These are phyloP conservation scores for Colletotrichum camelliae DNA, from an alignment of 2,329 filamentous ascomycete genomes.

Conservation along the genomic window DNA sequence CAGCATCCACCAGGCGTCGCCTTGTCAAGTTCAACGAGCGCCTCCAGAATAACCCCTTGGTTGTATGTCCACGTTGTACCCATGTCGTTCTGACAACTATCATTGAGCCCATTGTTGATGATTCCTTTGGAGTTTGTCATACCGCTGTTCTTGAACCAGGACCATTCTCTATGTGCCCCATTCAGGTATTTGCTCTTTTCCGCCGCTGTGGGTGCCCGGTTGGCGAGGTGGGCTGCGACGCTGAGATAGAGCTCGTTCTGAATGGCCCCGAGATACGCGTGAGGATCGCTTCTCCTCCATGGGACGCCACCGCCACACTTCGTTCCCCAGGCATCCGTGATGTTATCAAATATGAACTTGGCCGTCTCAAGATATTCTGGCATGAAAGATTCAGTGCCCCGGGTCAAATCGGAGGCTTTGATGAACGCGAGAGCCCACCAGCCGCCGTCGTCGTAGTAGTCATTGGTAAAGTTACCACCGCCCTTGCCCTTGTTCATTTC, in stretches of 20 bases:
- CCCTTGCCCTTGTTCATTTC: neutral
- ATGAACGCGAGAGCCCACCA: neutral
- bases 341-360: neutral
- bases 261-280: neutral
- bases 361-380: neutral
- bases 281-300: neutral
- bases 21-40: neutral
- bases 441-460: neutral
- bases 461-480: neutral
- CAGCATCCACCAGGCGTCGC: neutral
- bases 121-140: neutral
- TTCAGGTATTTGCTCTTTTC: neutral
- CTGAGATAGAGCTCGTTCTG: neutral
- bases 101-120: neutral
- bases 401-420: neutral
- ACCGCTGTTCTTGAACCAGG: neutral
- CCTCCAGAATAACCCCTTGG: neutral
- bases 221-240: neutral
- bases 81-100: neutral
- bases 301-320: neutral
- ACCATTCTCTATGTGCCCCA: neutral
- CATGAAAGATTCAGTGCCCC: neutral
- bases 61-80: neutral
- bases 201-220: accelerated
- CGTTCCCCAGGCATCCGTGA: neutral